Conservation (phyloP, 2,329 filamentous ascomycete species). For the Fusarium sororula region DNA sequence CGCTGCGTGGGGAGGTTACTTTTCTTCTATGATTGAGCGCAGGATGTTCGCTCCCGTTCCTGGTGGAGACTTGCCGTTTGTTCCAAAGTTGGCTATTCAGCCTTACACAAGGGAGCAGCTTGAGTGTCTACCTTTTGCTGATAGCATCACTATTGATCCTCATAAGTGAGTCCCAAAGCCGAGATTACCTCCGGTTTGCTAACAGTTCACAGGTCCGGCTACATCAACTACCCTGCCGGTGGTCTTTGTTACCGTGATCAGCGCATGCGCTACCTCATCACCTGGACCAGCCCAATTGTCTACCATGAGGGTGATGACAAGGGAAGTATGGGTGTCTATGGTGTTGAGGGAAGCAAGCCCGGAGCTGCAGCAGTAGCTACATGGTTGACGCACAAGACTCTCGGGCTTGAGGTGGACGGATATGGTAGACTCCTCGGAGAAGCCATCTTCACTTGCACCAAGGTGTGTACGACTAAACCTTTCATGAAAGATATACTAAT, state of each 20-base stretch:
- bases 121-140: not conserved
- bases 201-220: not conserved
- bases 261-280: not conserved
- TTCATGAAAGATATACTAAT: not conserved
- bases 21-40: not conserved
- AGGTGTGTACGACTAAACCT: not conserved
- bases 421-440: not conserved
- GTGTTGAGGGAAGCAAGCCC: not conserved
- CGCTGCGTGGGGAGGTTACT: not conserved
- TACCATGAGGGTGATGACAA: not conserved
- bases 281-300: not conserved
- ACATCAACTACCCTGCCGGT: not conserved
- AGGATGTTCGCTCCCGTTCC: not conserved
- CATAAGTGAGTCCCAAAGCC: not conserved
- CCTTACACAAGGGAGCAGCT: not conserved
- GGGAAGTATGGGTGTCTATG: not conserved
- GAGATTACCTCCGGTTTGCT: not conserved
- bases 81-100: not conserved
- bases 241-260: not conserved
- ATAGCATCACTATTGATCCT: not conserved
- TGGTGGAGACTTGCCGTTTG: not conserved
- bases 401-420: not conserved
- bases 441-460: not conserved
- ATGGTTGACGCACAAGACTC: not conserved
- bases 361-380: not conserved